Evolutionary conservation across 73 alveolate species (phyloP), one percentile per base, ranked within the genome.

Genomic region (Diophrys sp.): DNA sequence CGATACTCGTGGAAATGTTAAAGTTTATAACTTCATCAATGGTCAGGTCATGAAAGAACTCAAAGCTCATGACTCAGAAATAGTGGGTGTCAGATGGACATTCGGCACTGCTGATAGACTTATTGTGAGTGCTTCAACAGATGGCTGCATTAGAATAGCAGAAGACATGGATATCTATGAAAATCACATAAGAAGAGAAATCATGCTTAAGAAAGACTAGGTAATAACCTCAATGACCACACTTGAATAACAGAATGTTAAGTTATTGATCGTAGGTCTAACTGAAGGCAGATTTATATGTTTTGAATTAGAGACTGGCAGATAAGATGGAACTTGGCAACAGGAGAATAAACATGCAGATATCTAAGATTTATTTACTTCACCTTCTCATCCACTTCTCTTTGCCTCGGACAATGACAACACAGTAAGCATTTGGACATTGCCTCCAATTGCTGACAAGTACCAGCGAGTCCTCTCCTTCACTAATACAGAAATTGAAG

Each of bases 1-100:
- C 14, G 97, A 92, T 54, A 75, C 92, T 8, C 70, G 66, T 32
- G 97, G 97, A 14, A 33, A 69, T 11, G 68, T 83, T 11, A 89
- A 89, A 18, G 87, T 92, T 24, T 92, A 78, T 54, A 86, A 85
- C 69, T 78, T 81, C 31, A 56, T 84, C 1, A 90, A 88, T 69
- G 97, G 97, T 57, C 92, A 92, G 67, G 66, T 85, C 54, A 92
- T 92, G 86, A 92, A 92, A 82, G 75, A 76, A 44, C 70, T 92
- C 25, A 0, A 72, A 2, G 74, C 70, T 0, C 94, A 87, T 44
- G 80, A 75, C 29, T 82, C 88, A 1, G 94, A 87, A 72, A 80
- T 80, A 28, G 33, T 80, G 0, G 32, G 53, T 29, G 27, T 73
- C n/a, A 55, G 31, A 54, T 71, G 62, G 23, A 77, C 77, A 2